Evolutionary conservation across 1,284 basidiomycete species (phyloP).

Genomic region (Moesziomyces antarcticus): DNA sequence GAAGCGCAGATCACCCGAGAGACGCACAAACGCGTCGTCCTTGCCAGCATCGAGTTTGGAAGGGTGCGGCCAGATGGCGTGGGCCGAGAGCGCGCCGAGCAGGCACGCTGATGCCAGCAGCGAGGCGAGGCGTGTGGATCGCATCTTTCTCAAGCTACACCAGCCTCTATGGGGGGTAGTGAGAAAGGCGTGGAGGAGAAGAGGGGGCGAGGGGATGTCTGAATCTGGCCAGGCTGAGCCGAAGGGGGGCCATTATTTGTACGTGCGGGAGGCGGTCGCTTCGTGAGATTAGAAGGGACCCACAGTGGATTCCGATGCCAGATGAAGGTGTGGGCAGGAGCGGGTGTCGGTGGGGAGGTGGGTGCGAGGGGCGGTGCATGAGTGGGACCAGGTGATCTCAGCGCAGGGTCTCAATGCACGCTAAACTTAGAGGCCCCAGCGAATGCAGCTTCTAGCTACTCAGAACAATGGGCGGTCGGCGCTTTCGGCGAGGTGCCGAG

Average conservation of each 20-base stretch:
- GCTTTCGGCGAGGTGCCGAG: no score
- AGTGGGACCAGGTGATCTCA: no score
- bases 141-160: slow-evolving; percentile 5
- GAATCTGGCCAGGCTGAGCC: neutral
- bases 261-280: no score
- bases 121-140: slow-evolving; percentile 8
- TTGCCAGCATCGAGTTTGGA: slow-evolving; percentile 72
- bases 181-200: neutral
- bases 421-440: no score
- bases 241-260: neutral
- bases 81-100: slow-evolving; percentile 12
- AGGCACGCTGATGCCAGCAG: slow-evolving; percentile 21
- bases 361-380: no score
- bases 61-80: slow-evolving; percentile 69
- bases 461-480: no score
- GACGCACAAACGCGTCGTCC: slow-evolving; percentile 70
- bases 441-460: no score
- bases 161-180: neutral
- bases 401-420: no score
- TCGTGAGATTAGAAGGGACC: no score
- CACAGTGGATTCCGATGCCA: no score
- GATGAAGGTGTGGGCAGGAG: no score
- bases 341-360: no score
- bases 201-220: neutral
- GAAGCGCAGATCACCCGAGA: slow-evolving; percentile 72